phyloP scores from a whole-genome alignment of 345 rosid species.

The Arabidopsis suecica region DNA sequence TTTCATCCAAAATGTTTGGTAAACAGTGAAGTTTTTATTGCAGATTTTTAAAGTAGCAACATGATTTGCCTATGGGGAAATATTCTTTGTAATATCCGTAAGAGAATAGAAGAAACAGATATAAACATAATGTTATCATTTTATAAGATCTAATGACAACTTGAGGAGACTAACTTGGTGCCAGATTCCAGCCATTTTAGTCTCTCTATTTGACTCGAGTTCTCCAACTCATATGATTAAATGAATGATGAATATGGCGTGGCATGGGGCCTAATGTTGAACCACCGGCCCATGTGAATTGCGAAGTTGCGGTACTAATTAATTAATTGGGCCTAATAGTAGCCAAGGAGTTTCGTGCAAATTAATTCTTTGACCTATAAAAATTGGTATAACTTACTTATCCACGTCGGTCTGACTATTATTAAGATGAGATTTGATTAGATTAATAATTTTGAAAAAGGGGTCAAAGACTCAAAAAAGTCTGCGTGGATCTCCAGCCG shows the following conservation, averaged over 20 bases:
- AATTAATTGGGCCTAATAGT: constrained; percentile 4
- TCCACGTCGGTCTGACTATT: constrained; percentile 32
- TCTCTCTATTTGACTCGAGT: too few species aligned
- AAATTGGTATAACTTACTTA: not conserved
- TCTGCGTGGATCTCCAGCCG: constrained; percentile 43
- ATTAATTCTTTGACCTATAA: constrained; percentile 15
- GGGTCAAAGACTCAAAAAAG: not conserved
- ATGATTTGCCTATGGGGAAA: not conserved
- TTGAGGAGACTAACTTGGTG: not conserved
- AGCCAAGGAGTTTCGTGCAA: not conserved
- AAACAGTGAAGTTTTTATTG: not conserved
- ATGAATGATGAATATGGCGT: not conserved
- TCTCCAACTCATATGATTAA: too few species aligned
- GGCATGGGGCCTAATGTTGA: not conserved
- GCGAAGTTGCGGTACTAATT: not conserved
- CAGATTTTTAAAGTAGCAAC: not conserved
- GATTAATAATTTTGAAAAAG: not conserved
- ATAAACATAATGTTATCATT: too few species aligned
- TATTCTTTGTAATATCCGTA: not conserved
- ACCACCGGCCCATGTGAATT: constrained; percentile 8
- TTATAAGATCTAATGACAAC: too few species aligned
- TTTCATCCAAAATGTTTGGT: not conserved
- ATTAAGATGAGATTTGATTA: not conserved
- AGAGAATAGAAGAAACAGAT: too few species aligned
- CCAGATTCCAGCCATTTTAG: not conserved